Base-by-base conservation (phyloP, 768 basidiomycete species). In the Leccinum arenicola region DNA sequence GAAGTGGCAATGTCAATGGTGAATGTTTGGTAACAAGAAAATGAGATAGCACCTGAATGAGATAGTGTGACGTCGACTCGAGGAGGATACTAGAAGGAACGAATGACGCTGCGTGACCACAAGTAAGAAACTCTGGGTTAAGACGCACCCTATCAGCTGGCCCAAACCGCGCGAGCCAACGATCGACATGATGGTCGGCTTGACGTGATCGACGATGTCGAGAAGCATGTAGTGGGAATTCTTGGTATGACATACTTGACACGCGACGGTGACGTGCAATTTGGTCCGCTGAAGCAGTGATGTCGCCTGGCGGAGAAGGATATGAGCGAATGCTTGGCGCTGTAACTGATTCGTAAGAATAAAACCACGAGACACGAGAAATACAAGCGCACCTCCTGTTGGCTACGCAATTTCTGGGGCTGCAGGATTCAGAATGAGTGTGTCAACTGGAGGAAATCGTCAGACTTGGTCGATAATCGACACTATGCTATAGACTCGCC, bases 201-300 rank as follows among this genome's bases (percentile, higher is more conserved):
- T 87, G 38, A 86, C 77, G 68, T 90, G 83, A 66, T 98, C 95
- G 23, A 96, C 87, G 54, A 98, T 83, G 66, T 95, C 91, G 84
- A 96, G 77, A 23, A 96, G 76, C 87, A 95, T 94, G 68, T 95
- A 92, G 23, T 93, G 77, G 1, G 89, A 81, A 69, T 95, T 95
- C 78, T 96, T 97, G n/a, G 95, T 93, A 64, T 98, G 95, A 84
- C 95, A 91, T 29, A 95, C 95, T 75, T 98, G 95, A 72, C 96
- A 98, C 4, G 85, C 80, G 45, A 98, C 84, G 0, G 85, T 86
- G 29, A 97, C 91, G 61, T 98, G 86, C 57, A 98, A 77, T 58
- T 82, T 84, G 0, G 97, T 99, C 23, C 97, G 88, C 73, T 97
- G 94, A 36, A 99, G 80, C 14, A 98, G 81, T 12, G 88, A 83